These are phyloP conservation scores for Barnettozyma wickerhamii DNA, from an alignment of 805 yeast genomes.

Conservation along the genomic window DNA sequence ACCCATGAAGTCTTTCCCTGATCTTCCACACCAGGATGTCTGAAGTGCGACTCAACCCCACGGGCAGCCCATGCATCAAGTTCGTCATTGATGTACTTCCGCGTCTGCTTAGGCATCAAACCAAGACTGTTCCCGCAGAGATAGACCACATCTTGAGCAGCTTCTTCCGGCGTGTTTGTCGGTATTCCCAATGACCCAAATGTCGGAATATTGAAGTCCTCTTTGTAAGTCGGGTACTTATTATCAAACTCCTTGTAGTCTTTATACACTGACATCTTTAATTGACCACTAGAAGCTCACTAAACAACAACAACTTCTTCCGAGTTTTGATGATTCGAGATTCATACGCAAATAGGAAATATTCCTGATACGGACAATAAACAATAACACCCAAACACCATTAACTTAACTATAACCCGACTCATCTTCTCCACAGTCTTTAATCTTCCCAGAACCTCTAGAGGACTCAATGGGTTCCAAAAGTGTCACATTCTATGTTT, in stretches of 20 bases:
- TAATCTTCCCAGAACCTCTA: too few species aligned
- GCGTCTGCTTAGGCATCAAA: conserved; percentile 69
- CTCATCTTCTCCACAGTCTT: too few species aligned
- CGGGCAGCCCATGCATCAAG: conserved; percentile 76
- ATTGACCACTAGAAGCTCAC: too few species aligned
- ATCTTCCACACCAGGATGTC: conserved; percentile 47
- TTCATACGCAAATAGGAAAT: too few species aligned
- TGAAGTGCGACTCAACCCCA: conserved; percentile 83
- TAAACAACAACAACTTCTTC: too few species aligned
- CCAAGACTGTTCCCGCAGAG: conserved; percentile 95
- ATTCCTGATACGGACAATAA: too few species aligned
- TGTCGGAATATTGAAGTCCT: conserved; percentile 64
- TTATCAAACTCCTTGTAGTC: conserved; percentile 12
- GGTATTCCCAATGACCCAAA: conserved; percentile 49
- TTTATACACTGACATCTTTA: not conserved
- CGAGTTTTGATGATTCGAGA: too few species aligned
- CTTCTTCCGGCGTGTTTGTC: conserved; percentile 1
- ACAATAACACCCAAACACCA: conserved; percentile 4
- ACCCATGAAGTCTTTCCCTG: conserved; percentile 67
- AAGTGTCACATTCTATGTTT: conserved; percentile 50
- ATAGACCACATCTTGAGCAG: conserved; percentile 40
- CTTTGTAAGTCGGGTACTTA: conserved; percentile 31
- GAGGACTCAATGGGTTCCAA: conserved; percentile 23
- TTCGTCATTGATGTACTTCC: conserved; percentile 56
- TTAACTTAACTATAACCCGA: too few species aligned